Evolutionary conservation across 1,139 yeast species (phyloP).

Genomic region (Zygosaccharomyces pseudobailii): DNA sequence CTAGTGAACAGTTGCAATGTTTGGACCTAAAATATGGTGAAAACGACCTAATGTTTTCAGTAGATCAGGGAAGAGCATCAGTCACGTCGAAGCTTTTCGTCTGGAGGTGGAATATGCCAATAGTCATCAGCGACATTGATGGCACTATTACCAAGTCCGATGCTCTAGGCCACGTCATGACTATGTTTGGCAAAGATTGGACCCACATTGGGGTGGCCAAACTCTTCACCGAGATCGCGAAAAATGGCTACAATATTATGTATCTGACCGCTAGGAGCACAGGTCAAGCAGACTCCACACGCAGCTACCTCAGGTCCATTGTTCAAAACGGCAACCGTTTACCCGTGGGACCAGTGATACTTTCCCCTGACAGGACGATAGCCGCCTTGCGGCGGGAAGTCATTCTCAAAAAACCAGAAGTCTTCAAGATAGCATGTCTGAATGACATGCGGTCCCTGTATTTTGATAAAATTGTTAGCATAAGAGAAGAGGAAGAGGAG

Average conservation of each 20-base stretch:
- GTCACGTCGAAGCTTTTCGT: slow-evolving; percentile 69
- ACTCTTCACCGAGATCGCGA: slow-evolving; percentile 74
- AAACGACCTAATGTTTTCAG: slow-evolving; percentile 72
- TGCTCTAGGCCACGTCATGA: slow-evolving; percentile 93
- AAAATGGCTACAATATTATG: slow-evolving; percentile 89
- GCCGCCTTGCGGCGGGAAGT: slow-evolving; percentile 93
- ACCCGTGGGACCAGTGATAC: slow-evolving; percentile 90
- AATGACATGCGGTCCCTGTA: slow-evolving; percentile 75
- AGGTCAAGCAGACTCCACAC: slow-evolving; percentile 91
- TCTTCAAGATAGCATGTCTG: slow-evolving; percentile 95
- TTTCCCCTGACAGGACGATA: slow-evolving; percentile 94
- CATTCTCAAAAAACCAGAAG: slow-evolving; percentile 91
- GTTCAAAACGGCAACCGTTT: slow-evolving; percentile 67
- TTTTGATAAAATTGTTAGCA: slow-evolving; percentile 22
- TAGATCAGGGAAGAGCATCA: slow-evolving; percentile 76
- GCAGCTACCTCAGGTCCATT: slow-evolving; percentile 76
- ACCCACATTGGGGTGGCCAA: slow-evolving; percentile 95
- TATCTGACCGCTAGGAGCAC: slow-evolving; percentile 93
- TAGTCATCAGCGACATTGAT: slow-evolving; percentile 95
- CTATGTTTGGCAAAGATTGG: slow-evolving; percentile 96
- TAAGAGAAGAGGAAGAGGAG: slow-evolving; percentile 7
- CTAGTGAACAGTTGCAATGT: slow-evolving; percentile 80
- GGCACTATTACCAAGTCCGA: slow-evolving; percentile 98
- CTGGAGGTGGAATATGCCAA: slow-evolving; percentile 83
- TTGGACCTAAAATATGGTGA: slow-evolving; percentile 74